Evolutionary conservation across 129 eudicot species (phyloP), one percentile per base, ranked within the genome.

Genomic region (Ambrosia artemisiifolia): DNA sequence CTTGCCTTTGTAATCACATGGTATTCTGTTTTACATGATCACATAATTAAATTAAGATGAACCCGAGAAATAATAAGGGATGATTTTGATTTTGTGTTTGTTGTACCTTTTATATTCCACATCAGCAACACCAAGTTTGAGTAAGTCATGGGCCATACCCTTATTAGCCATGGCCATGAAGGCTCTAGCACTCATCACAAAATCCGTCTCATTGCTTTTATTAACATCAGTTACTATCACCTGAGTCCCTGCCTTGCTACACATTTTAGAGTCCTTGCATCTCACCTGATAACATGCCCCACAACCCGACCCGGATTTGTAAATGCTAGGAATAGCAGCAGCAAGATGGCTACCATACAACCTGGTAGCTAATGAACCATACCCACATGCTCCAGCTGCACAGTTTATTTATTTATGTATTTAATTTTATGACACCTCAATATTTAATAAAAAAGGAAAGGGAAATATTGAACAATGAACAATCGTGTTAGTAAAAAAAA

Each of bases 321-420:
- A 93, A 17, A 93, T 55, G 68, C 75, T 74, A 19, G 96, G 85
- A 59, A 79, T 72, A 12, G 95, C 95, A 54, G 98, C 98, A 16
- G 96, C 96, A 51, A 92, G 81, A 19, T 82, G 76, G 35, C 92
- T 87, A 5, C 79, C 82, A 48, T 76, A 78, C 76, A 87, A 84
- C 32, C 76, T 82, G 36, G 78, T 47, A 42, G 91, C 98, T 20
- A 78, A 69, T 17, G 92, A 76, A 17, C 95, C 96, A 78, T 89
- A 89, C 69, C 96, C 96, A 79, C 98, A 93, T 49, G 96, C 95
- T 61, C 96, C 98, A 68, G 96, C 98, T 93, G 88, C 28, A 24
- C 28, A 24, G 28, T 24, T 24, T 24, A 24, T 24, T 24, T 24
- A 24, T 24, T 24, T 24, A 24, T 24, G 28, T 24, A 1, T 24